Conservation (phyloP, 2,329 filamentous ascomycete genomes). For the Juglanconis sp. region DNA sequence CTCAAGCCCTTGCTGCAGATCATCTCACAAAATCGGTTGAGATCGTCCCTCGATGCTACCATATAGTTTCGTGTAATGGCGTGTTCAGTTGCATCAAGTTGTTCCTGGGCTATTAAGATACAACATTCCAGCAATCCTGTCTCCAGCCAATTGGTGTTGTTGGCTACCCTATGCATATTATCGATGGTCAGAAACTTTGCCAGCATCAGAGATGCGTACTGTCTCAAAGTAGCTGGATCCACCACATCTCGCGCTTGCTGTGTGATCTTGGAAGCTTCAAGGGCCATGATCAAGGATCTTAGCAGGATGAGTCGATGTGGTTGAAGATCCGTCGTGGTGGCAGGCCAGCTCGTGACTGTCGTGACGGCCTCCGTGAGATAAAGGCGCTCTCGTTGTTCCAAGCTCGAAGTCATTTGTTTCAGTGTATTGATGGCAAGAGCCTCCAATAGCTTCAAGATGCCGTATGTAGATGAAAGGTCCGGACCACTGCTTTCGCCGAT, state of each 20-base stretch:
- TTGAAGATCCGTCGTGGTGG: not conserved
- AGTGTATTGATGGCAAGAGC: constrained; percentile 10
- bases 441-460: constrained; percentile 12
- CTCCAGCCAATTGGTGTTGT: not conserved
- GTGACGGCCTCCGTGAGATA: constrained; percentile 16
- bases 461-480: not conserved
- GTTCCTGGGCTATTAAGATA: constrained; percentile 5
- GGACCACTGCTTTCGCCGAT: too few relatives aligned
- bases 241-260: not conserved
- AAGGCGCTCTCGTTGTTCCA: constrained; percentile 19
- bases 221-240: not conserved
- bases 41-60: constrained; percentile 1
- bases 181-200: not conserved
- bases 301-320: constrained; percentile 8
- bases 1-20: constrained; percentile 21
- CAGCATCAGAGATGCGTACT: not conserved
- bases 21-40: constrained; percentile 20
- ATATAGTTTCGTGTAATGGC: constrained; percentile 15
- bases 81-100: constrained; percentile 20
- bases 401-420: constrained; percentile 18
- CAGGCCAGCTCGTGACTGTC: constrained; percentile 2
- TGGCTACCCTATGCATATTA: not conserved
- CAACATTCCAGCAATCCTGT: constrained; percentile 6
- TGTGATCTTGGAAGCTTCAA: constrained; percentile 2
- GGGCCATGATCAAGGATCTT: constrained; percentile 4